phyloP scores from a whole-genome alignment of 2,329 filamentous ascomycete genomes.

The Diaporthe vaccinii region DNA sequence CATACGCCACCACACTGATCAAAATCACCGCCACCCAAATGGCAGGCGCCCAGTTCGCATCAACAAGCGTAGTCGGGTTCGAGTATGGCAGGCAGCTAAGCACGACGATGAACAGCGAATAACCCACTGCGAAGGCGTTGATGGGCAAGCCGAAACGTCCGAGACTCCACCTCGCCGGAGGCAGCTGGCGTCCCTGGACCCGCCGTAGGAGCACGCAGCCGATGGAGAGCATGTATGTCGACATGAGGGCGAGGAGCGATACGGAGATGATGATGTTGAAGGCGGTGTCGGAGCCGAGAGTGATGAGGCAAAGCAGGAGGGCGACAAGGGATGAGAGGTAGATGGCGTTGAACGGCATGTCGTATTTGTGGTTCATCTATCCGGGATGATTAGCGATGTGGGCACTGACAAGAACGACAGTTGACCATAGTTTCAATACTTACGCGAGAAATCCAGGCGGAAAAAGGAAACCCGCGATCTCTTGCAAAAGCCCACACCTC shows the following conservation, averaged over 20 bases:
- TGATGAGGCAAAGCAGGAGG: slow-evolving; percentile 51
- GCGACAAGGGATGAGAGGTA: slow-evolving; percentile 47
- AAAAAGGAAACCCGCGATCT: slow-evolving; percentile 37
- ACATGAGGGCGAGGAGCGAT: slow-evolving; percentile 49
- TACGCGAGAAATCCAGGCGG: slow-evolving; percentile 36
- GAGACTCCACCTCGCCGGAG: slow-evolving; percentile 53
- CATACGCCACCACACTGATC: slow-evolving; percentile 34
- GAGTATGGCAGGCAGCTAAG: slow-evolving; percentile 30
- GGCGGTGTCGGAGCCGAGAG: slow-evolving; percentile 50
- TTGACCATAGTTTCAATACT: fast-evolving
- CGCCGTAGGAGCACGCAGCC: slow-evolving; percentile 52
- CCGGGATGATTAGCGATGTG: not conserved
- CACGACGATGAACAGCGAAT: slow-evolving; percentile 44
- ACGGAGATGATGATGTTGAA: slow-evolving; percentile 54
- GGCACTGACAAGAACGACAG: fast-evolving
- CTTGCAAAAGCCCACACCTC: slow-evolving; percentile 39
- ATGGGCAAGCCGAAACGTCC: slow-evolving; percentile 54
- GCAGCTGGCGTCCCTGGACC: slow-evolving; percentile 50
- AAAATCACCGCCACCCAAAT: slow-evolving; percentile 39
- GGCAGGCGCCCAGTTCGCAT: slow-evolving; percentile 38
- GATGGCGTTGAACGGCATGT: slow-evolving; percentile 52
- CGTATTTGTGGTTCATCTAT: slow-evolving; percentile 39
- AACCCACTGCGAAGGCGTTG: slow-evolving; percentile 50
- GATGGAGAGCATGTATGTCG: slow-evolving; percentile 52
- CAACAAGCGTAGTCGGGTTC: slow-evolving; percentile 12